A percentile compares a stretch with the other conserved stretches of the same genome.
Conservation (phyloP, 768 basidiomycete species). For the Coprinellus aureogranulatus region DNA sequence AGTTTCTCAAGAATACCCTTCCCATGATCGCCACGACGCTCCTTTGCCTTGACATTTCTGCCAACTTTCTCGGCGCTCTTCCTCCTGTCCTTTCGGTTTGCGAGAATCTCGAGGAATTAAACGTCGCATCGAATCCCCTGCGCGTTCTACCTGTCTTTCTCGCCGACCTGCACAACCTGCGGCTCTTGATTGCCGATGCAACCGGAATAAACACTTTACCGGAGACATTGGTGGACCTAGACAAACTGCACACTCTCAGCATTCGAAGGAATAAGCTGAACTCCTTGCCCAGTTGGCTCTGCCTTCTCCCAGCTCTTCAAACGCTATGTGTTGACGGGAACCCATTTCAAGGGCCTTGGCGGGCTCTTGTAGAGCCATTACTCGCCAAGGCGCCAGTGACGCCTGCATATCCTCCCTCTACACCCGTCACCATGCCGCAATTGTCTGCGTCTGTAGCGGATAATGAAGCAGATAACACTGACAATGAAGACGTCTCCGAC, state of each 20-base stretch:
- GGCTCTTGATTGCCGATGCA: slow-evolving; percentile 89
- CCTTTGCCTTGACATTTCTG: slow-evolving; percentile 90
- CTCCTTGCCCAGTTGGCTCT: slow-evolving; percentile 92
- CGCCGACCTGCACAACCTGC: slow-evolving; percentile 68
- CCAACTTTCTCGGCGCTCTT: slow-evolving; percentile 79
- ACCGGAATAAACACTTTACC: slow-evolving; percentile 81
- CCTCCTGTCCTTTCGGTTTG: slow-evolving; percentile 84
- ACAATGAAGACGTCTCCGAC: slow-evolving; percentile 61
- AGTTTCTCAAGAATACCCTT: slow-evolving; percentile 67
- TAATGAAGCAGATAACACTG: slow-evolving; percentile 45
- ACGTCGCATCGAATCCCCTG: slow-evolving; percentile 87
- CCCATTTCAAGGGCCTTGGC: slow-evolving; percentile 93
- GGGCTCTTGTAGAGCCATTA: slow-evolving; percentile 82
- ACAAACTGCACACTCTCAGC: slow-evolving; percentile 85
- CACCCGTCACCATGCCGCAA: slow-evolving; percentile 53
- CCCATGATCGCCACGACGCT: slow-evolving; percentile 75
- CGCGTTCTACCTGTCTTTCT: slow-evolving; percentile 91
- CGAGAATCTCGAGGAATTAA: slow-evolving; percentile 84
- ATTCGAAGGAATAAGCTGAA: slow-evolving; percentile 85
- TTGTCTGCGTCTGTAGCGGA: slow-evolving; percentile 45
- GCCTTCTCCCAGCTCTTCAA: slow-evolving; percentile 80
- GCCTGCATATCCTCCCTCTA: slow-evolving; percentile 64
- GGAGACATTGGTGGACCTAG: slow-evolving; percentile 66
- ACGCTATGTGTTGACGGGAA: slow-evolving; percentile 92
- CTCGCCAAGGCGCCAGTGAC: slow-evolving; percentile 60